Conservation (phyloP, 495 filamentous ascomycete genomes). For the Aspergillus affinis region DNA sequence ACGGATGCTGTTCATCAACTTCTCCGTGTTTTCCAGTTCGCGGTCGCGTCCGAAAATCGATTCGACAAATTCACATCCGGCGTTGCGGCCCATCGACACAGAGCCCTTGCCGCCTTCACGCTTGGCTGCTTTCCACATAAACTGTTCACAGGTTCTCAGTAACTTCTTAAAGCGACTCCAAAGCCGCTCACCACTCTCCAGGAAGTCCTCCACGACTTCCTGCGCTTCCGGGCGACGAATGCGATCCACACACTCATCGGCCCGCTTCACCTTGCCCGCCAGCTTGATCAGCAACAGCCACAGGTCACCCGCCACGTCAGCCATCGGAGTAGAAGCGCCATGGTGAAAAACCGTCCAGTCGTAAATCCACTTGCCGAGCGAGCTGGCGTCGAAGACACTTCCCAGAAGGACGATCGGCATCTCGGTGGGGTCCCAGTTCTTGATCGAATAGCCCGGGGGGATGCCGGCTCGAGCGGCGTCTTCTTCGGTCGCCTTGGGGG, state of each 20-base stretch:
- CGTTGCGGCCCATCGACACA: slow-evolving; percentile 84
- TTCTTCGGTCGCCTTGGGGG: slow-evolving; percentile 76
- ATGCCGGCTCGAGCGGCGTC: slow-evolving; percentile 81
- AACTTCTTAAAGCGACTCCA: slow-evolving; percentile 84
- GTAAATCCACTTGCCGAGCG: slow-evolving; percentile 98
- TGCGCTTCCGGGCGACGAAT: slow-evolving; percentile 69
- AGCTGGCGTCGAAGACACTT: slow-evolving; percentile 97
- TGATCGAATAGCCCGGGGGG: slow-evolving; percentile 88
- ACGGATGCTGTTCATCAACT: slow-evolving; percentile 88
- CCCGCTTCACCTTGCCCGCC: slow-evolving; percentile 92
- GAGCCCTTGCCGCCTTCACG: slow-evolving; percentile 58
- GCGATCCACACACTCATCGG: slow-evolving; percentile 74
- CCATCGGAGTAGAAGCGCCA: slow-evolving; percentile 79
- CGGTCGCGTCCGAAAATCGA: slow-evolving; percentile 93
- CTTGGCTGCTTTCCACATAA: slow-evolving; percentile 82
- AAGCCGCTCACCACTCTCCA: slow-evolving; percentile 85
- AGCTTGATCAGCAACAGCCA: slow-evolving; percentile 95
- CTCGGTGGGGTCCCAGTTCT: slow-evolving; percentile 98
- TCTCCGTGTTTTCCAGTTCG: slow-evolving; percentile 89
- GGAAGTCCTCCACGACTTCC: slow-evolving; percentile 87
- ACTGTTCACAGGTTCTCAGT: slow-evolving; percentile 86
- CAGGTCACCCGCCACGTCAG: slow-evolving; percentile 89
- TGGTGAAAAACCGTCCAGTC: slow-evolving; percentile 98
- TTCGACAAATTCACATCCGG: slow-evolving; percentile 94
- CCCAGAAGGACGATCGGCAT: slow-evolving; percentile 91